phyloP scores from a whole-genome alignment of 2,329 filamentous ascomycete species.

The Metarhizium robertsii region DNA sequence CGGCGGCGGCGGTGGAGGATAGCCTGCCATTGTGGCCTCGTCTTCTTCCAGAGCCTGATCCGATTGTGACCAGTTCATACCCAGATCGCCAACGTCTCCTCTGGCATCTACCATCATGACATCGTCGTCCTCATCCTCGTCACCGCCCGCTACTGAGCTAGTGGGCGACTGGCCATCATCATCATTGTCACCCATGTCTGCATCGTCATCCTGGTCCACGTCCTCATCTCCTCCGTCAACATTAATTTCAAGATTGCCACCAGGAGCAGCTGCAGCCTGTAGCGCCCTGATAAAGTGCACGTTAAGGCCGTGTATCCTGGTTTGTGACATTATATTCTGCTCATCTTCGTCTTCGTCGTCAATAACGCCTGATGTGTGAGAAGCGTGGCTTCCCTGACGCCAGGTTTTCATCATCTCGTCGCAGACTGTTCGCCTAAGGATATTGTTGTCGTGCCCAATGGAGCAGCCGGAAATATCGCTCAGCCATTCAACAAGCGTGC shows the following conservation, averaged over 20 bases:
- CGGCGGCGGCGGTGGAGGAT: slow-evolving; percentile 55
- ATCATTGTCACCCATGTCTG: slow-evolving; percentile 33
- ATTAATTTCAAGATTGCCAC: slow-evolving; percentile 18
- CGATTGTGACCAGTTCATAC: slow-evolving; percentile 40
- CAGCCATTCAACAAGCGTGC: slow-evolving; percentile 95
- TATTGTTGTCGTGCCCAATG: slow-evolving; percentile 68
- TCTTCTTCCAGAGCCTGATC: slow-evolving; percentile 65
- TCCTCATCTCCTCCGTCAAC: slow-evolving; percentile 21
- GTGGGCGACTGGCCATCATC: slow-evolving; percentile 24
- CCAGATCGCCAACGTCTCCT: slow-evolving; percentile 34
- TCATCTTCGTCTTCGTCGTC: slow-evolving; percentile 39
- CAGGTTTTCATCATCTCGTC: slow-evolving; percentile 86
- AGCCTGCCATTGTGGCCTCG: slow-evolving; percentile 70
- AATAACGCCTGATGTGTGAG: slow-evolving; percentile 48
- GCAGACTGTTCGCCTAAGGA: slow-evolving; percentile 75
- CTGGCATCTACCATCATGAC: slow-evolving; percentile 49
- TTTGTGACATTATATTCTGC: slow-evolving; percentile 31
- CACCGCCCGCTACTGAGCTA: slow-evolving; percentile 27
- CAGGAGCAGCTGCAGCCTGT: slow-evolving; percentile 22
- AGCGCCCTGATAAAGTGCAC: slow-evolving; percentile 27
- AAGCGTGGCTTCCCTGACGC: slow-evolving; percentile 75
- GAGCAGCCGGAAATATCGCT: slow-evolving; percentile 85
- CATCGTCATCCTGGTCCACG: slow-evolving; percentile 53
- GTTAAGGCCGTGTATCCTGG: slow-evolving; percentile 22
- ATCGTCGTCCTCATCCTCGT: slow-evolving; percentile 43